Evolutionary conservation across 202 grass and related monocot species (phyloP).

Genomic region (Cymbopogon flexuosus): DNA sequence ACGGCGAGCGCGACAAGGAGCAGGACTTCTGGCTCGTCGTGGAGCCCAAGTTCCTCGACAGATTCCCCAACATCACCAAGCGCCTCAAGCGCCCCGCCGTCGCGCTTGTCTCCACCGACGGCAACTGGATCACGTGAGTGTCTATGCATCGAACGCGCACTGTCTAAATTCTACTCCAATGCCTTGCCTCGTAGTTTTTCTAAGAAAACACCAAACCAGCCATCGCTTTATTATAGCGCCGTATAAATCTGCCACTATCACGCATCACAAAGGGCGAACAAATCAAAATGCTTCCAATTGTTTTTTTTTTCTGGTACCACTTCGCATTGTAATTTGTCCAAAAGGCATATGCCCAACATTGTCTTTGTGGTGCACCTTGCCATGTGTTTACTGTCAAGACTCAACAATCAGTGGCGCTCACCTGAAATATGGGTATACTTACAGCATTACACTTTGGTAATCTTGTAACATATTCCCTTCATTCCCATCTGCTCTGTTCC

Average conservation of each 20-base stretch:
- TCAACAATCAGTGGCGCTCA: background rate
- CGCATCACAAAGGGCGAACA: background rate
- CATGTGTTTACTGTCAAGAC: background rate
- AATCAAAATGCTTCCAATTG: background rate
- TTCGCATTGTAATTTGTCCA: background rate
- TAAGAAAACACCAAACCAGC: too few species aligned
- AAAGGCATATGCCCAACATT: background rate
- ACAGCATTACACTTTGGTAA: too few species aligned
- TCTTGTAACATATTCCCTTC: too few species aligned
- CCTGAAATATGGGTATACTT: too few species aligned
- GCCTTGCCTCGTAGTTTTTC: background rate
- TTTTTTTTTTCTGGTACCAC: background rate
- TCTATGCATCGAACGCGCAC: background rate
- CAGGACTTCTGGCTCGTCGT: constrained; percentile 83
- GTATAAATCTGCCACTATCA: background rate
- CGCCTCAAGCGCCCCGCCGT: constrained; percentile 73
- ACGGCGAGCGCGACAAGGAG: constrained; percentile 70
- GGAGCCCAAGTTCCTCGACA: constrained; percentile 89
- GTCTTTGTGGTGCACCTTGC: background rate
- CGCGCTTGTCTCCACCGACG: constrained; percentile 79
- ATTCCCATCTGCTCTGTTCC: too few species aligned
- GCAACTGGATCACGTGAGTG: constrained; percentile 82
- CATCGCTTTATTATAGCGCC: background rate
- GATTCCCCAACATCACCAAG: constrained; percentile 66
- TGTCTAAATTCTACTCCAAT: background rate